Percentiles rank a stretch among this genome's conserved stretches.
phyloP scores from a whole-genome alignment of 441 rosid species.

The Arabidopsis lyrata region DNA sequence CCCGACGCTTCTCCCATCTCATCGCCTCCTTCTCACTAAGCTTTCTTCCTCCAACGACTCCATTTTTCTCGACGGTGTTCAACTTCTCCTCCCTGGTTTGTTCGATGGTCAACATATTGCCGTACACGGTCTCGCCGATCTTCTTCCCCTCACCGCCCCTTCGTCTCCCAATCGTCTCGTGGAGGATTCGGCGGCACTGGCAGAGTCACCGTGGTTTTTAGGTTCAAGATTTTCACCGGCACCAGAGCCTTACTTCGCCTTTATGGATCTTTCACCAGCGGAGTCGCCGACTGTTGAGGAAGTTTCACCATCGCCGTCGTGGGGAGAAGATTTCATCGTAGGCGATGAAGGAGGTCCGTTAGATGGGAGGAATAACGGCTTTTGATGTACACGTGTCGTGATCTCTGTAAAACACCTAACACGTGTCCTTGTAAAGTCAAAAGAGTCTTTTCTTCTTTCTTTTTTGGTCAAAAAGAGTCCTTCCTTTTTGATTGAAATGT shows the following conservation, averaged over 20 bases:
- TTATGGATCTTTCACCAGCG: constrained; percentile 18
- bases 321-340: constrained; percentile 36
- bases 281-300: constrained; percentile 36
- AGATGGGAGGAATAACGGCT: constrained; percentile 30
- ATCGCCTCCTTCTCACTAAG: constrained; percentile 42
- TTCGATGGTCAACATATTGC: constrained; percentile 50
- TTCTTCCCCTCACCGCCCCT: constrained; percentile 31
- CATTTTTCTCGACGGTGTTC: constrained; percentile 42
- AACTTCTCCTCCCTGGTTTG: constrained; percentile 46
- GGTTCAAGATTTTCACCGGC: constrained; percentile 37
- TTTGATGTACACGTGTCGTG: constrained; percentile 32
- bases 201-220: constrained; percentile 25
- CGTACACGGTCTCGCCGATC: constrained; percentile 51
- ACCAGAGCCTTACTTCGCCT: constrained; percentile 32
- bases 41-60: constrained; percentile 28
- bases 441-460: background rate
- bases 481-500: background rate
- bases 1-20: constrained; percentile 53
- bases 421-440: constrained; percentile 4
- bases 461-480: background rate
- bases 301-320: constrained; percentile 40
- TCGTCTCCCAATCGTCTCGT: constrained; percentile 19
- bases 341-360: constrained; percentile 43
- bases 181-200: constrained; percentile 29
- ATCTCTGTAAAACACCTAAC: background rate